Base-by-base conservation (phyloP, 2,329 filamentous ascomycete genomes). In the Diplodia scrobiculata region DNA sequence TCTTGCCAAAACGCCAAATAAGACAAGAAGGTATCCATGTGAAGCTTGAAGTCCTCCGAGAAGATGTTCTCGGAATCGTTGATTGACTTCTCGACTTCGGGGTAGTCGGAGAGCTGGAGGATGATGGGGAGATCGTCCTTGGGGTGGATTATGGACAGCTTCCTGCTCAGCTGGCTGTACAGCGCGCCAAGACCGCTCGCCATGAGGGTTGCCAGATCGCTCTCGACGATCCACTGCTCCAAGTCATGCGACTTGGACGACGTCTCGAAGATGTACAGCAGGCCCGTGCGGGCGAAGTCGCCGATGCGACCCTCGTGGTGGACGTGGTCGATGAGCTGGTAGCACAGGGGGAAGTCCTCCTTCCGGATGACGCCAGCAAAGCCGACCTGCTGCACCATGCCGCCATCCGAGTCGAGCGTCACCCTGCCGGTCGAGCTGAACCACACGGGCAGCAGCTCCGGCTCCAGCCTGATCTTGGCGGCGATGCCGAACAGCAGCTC, bases 1-100 rank as follows among this genome's bases (percentile, higher is more conserved):
- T 99, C 95, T 79, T 99, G 95, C 95, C 95, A 99, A 75, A 99
- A 99, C 5, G 96, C 83, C 58, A 99, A 84, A 74, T 98, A 96
- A 0, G 95, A 97, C 50, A 99, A 83, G 73, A 99, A 99, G 0
- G 93, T 96, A 65, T 94, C 89, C 73, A 98, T 86, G 72, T 97
- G 91, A n/a, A 87, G 85, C 72, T 91, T 90, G 69, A 96, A 92
- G 67, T 92, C 87, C 0, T 85, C 81, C 2, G 89, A 88, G 75
- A 90, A 89, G 58, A 91, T 88, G 78, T 87, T 88, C 72, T 92
- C 86, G 70, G 93, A 86, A 73, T 91, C 86, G 72, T 77, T 71
- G 19, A 87, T 84, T 70, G 87, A 87, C 1, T 87, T 83, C n/a
- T 84, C 81, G 38, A 89, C 88, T 71, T 91, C 89, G 67, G 89